Base-by-base conservation (phyloP, 129 eudicot genomes). In the Helichrysum umbraculigerum region DNA sequence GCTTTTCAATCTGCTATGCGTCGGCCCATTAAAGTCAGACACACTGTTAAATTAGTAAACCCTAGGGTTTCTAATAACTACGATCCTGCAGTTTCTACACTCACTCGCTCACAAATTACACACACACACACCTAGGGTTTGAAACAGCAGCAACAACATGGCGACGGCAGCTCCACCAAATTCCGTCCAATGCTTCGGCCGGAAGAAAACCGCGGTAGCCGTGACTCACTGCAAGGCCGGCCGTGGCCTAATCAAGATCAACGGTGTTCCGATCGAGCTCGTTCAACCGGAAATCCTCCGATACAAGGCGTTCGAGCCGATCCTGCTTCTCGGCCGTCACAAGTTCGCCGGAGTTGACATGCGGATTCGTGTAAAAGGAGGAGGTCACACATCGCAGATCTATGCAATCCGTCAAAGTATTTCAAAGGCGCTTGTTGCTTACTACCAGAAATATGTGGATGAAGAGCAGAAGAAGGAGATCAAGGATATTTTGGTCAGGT, bases 381-480 rank as follows among this genome's bases (percentile, higher is more conserved):
- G 85, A 19, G 85, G 85, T 54, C 81, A 82, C 39, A 82, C 85
- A 22, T 82, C 86, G 10, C 85, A 76, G 77, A 76, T 81, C 67
- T 81, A 81, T 20, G 85, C 85, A 4, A 76, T 81, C 25, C 72
- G 85, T 33, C 85, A 81, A 63, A 75, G 81, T 17, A 81, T 81
- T 20, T 50, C 85, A 8, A 81, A 76, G 29, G 80, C 81, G 34
- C 77, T 81, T 2, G 81, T 81, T 56, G 85, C 85, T 5, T 81
- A 75, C 68, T 76, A 69, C 67, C 85, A 81, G 88, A 92, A 92
- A 83, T 92, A 59, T 57, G 96, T 89, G 4, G 98, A 92, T 44
- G 98, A 87, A 84, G 88, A 85, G 72, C 66, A 77, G 41, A 92
- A 92, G 88, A 92, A 89, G 85, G 93, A 89, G 82, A 92, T 92